phyloP scores from a whole-genome alignment of 179 eudicot genomes.

The Camellia oleifera region DNA sequence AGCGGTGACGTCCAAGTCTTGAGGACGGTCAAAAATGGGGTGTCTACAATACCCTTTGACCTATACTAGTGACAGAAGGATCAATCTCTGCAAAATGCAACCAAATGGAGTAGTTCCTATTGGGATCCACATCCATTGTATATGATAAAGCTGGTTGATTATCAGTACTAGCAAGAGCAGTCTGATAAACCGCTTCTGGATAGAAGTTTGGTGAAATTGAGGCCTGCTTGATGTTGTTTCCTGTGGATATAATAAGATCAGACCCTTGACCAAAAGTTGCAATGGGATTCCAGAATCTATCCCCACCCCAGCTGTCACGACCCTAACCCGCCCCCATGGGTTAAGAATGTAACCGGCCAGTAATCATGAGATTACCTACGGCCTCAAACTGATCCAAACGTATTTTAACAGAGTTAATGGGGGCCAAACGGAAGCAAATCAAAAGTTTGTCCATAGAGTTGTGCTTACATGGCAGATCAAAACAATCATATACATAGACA shows the following conservation, averaged over 20 bases:
- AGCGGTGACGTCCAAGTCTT: too few relatives aligned
- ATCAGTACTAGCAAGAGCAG: slow-evolving; percentile 72
- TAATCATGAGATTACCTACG: too few relatives aligned
- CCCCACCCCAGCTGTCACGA: slow-evolving; percentile 70
- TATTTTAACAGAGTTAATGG: too few relatives aligned
- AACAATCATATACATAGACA: too few relatives aligned
- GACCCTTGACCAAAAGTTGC: slow-evolving; percentile 50
- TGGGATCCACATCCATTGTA: slow-evolving; percentile 87
- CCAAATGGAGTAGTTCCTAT: slow-evolving; percentile 89
- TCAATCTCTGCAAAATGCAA: slow-evolving; percentile 97
- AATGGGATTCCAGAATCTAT: slow-evolving; percentile 81
- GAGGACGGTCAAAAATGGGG: too few relatives aligned
- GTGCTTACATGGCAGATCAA: too few relatives aligned
- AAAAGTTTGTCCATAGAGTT: too few relatives aligned
- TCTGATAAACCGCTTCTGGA: slow-evolving; percentile 79
- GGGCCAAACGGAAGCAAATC: too few relatives aligned
- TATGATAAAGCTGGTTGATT: slow-evolving; percentile 55
- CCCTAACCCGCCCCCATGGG: too few relatives aligned
- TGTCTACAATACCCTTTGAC: slow-evolving; percentile 60
- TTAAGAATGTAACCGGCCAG: too few relatives aligned
- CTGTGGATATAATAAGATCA: slow-evolving; percentile 51
- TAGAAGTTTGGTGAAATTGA: slow-evolving; percentile 76
- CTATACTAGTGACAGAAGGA: slow-evolving; percentile 59
- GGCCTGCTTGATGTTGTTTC: slow-evolving; percentile 44
- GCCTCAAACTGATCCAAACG: too few relatives aligned